These are phyloP conservation scores for Neurospora sp. DNA, from an alignment of 2,329 filamentous ascomycete genomes.

Conservation along the genomic window DNA sequence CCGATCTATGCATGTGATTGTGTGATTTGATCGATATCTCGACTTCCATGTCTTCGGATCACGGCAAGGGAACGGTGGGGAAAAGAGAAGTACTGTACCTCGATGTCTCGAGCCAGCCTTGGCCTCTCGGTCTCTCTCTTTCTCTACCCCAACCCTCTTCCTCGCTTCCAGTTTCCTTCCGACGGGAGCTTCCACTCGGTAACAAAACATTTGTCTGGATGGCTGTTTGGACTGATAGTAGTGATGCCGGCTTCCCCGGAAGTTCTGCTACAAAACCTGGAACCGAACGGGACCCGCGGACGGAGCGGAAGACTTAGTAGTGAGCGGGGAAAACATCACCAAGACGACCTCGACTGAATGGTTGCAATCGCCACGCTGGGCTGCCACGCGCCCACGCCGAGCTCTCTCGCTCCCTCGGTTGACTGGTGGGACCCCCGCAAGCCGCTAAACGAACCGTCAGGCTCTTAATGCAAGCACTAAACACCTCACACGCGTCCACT, in stretches of 20 bases:
- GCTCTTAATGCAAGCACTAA: neutral
- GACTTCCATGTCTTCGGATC: neutral
- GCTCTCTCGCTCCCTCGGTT: neutral
- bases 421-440: neutral
- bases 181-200: neutral
- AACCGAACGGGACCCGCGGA: neutral
- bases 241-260: neutral
- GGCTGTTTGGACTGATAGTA: neutral
- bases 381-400: neutral
- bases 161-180: neutral
- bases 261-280: neutral
- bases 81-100: neutral
- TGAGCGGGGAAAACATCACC: neutral
- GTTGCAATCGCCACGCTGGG: neutral
- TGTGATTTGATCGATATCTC: neutral
- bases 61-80: neutral
- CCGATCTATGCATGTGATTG: no score
- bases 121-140: neutral
- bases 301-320: neutral
- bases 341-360: neutral
- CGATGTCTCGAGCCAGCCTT: neutral
- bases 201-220: neutral
- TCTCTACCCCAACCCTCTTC: neutral
- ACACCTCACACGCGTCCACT: neutral
- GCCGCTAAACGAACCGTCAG: neutral